A percentile compares a stretch with the other conserved stretches of the same genome.
Evolutionary conservation across 148 eudicot species (phyloP).

Genomic region (Drosera capensis): DNA sequence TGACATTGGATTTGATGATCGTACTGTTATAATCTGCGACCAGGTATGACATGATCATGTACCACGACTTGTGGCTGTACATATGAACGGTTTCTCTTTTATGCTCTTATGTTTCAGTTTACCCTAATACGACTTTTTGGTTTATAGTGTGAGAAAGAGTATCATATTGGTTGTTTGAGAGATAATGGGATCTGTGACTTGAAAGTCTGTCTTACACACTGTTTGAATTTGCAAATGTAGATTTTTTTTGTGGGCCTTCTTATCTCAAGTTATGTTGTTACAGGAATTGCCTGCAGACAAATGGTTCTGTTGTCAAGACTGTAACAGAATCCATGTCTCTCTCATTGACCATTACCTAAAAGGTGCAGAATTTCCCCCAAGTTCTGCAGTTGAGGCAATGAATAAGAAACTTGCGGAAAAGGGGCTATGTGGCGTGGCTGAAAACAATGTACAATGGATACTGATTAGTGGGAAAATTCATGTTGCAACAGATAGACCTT

Average conservation of each 20-base stretch:
- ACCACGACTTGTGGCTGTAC: background rate
- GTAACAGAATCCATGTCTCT: constrained; percentile 42
- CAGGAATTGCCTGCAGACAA: constrained; percentile 78
- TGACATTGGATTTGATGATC: constrained; percentile 69
- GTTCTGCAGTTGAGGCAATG: constrained; percentile 18
- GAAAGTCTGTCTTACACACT: constrained; percentile 35
- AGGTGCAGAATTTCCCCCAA: constrained; percentile 39
- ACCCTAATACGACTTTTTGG: constrained; percentile 5
- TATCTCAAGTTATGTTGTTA: background rate
- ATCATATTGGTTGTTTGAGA: constrained; percentile 90
- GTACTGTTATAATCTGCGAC: constrained; percentile 83
- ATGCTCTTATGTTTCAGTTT: background rate
- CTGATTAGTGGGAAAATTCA: constrained; percentile 78
- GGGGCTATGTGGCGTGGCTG: constrained; percentile 26
- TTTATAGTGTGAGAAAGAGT: constrained; percentile 82
- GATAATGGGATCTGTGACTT: constrained; percentile 55
- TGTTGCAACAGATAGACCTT: constrained; percentile 45
- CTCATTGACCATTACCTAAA: constrained; percentile 31
- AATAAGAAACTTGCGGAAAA: constrained; percentile 26
- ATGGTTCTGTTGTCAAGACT: constrained; percentile 82
- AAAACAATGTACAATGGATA: constrained; percentile 48
- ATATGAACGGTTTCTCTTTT: background rate
- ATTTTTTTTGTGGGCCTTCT: constrained; percentile 2
- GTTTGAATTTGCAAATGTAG: background rate
- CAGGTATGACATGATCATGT: constrained; percentile 37